Conservation (phyloP, 2,329 filamentous ascomycete species). For the Diaporthe amygdali region DNA sequence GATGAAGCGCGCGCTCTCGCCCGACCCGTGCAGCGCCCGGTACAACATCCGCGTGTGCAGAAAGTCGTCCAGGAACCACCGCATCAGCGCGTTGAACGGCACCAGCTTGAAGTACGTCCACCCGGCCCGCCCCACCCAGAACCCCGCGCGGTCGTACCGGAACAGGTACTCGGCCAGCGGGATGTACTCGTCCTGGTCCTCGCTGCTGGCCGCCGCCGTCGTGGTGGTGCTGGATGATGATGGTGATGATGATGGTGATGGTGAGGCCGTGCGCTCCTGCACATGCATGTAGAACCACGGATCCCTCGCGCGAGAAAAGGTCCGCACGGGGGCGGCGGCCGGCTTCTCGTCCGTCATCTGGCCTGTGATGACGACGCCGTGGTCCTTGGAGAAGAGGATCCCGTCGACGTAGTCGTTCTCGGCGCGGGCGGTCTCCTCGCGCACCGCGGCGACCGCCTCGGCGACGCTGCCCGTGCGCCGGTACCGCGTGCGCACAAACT, state of each 20-base stretch:
- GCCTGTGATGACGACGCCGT: conserved; percentile 72
- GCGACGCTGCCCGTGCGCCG: conserved; percentile 54
- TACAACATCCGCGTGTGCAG: conserved; percentile 77
- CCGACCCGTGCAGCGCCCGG: conserved; percentile 71
- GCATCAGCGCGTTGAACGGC: conserved; percentile 69
- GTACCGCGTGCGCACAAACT: conserved; percentile 68
- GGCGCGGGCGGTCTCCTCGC: conserved; percentile 47
- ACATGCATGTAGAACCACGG: conserved; percentile 82
- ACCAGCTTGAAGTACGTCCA: conserved; percentile 70
- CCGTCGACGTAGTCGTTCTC: conserved; percentile 75
- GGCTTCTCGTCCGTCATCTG: conserved; percentile 61
- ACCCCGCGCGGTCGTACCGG: conserved; percentile 76
- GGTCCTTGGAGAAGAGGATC: conserved; percentile 66
- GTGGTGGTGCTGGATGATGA: conserved; percentile 26
- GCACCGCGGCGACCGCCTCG: conserved; percentile 54
- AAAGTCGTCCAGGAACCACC: conserved; percentile 75
- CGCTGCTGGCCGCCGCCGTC: conserved; percentile 22
- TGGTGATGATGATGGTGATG: conserved; percentile 29
- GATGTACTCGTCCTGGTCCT: conserved; percentile 57
- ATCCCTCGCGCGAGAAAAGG: conserved; percentile 64
- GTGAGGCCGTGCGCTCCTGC: conserved; percentile 45
- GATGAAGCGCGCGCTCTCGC: conserved; percentile 67
- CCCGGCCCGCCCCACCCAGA: conserved; percentile 72
- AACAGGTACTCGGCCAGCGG: conserved; percentile 77
- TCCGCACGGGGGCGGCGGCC: conserved; percentile 47